phyloP scores from a whole-genome alignment of 2,329 filamentous ascomycete species.

The Dendrostoma leiphaemia region DNA sequence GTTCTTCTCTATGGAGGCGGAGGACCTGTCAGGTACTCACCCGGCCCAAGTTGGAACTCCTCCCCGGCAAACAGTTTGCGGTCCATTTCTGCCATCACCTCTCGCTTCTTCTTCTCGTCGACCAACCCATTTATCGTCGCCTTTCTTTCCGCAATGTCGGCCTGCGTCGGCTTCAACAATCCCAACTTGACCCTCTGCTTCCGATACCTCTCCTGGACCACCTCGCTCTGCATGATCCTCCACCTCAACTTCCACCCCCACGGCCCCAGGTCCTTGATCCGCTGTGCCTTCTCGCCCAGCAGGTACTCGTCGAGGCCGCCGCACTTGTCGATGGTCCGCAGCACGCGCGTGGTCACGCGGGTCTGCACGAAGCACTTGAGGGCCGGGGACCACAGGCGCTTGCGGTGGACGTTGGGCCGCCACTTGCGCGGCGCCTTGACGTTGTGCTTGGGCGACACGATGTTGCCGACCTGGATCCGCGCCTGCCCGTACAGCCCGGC shows the following conservation, averaged over 20 bases:
- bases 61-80: constrained; percentile 38
- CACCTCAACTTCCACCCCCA: constrained; percentile 89
- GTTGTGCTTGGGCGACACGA: constrained; percentile 64
- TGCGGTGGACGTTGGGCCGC: constrained; percentile 71
- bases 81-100: constrained; percentile 37
- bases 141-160: constrained; percentile 24
- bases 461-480: constrained; percentile 78
- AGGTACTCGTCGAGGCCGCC: constrained; percentile 93
- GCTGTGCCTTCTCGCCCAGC: constrained; percentile 71
- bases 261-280: constrained; percentile 83
- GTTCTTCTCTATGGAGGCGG: too few relatives aligned
- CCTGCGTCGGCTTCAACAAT: constrained; percentile 49
- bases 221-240: constrained; percentile 77
- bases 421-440: constrained; percentile 71
- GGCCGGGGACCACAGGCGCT: constrained; percentile 63
- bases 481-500: constrained; percentile 68
- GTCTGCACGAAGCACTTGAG: constrained; percentile 64
- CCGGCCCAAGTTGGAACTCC: constrained; percentile 33
- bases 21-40: constrained; percentile 30
- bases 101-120: constrained; percentile 12
- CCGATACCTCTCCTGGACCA: constrained; percentile 64
- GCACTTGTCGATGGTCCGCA: constrained; percentile 75
- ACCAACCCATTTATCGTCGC: constrained; percentile 1
- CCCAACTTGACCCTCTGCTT: constrained; percentile 65
- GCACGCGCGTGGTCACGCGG: constrained; percentile 66